Evolutionary conservation across 441 rosid species (phyloP).

Genomic region (Euphorbia celastroides): DNA sequence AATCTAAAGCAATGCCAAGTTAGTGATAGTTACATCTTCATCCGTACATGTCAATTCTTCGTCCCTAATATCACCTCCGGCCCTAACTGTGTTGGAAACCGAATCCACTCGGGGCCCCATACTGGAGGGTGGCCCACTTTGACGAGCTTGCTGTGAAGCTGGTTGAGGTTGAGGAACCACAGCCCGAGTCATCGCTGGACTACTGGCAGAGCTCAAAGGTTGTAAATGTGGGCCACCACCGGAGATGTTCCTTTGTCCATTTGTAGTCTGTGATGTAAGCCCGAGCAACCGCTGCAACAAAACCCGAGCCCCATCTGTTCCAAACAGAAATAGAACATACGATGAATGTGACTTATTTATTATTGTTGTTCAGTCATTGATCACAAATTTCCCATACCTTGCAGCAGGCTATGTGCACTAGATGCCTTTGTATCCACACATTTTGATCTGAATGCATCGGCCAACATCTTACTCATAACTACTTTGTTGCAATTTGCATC

Average conservation of each 20-base stretch:
- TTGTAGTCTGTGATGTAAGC: slow-evolving; percentile 31
- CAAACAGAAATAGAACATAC: slow-evolving; percentile 17
- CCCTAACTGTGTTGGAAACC: slow-evolving; percentile 16
- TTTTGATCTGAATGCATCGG: slow-evolving; percentile 63
- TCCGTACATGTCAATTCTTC: slow-evolving; percentile 1
- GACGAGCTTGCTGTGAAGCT: slow-evolving; percentile 16
- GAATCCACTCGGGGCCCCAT: slow-evolving; percentile 18
- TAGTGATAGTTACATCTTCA: slow-evolving; percentile 19
- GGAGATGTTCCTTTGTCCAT: slow-evolving; percentile 30
- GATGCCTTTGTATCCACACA: slow-evolving; percentile 41
- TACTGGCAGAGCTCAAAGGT: slow-evolving; percentile 40
- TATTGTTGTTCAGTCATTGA: no score
- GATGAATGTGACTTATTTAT: no score
- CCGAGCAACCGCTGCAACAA: slow-evolving; percentile 43
- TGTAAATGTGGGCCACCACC: slow-evolving; percentile 51
- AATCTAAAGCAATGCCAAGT: not conserved
- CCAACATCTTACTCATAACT: slow-evolving; percentile 64
- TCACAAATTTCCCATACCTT: slow-evolving; percentile 38
- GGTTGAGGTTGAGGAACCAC: slow-evolving; percentile 18
- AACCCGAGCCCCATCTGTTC: slow-evolving; percentile 40
- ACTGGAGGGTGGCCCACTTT: slow-evolving; percentile 8
- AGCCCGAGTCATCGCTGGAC: slow-evolving; percentile 16
- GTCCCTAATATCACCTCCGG: slow-evolving; percentile 17
- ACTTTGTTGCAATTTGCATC: slow-evolving; percentile 35
- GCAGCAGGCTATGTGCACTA: slow-evolving; percentile 24